phyloP scores from a whole-genome alignment of 768 basidiomycete species.

The Imleria badia region DNA sequence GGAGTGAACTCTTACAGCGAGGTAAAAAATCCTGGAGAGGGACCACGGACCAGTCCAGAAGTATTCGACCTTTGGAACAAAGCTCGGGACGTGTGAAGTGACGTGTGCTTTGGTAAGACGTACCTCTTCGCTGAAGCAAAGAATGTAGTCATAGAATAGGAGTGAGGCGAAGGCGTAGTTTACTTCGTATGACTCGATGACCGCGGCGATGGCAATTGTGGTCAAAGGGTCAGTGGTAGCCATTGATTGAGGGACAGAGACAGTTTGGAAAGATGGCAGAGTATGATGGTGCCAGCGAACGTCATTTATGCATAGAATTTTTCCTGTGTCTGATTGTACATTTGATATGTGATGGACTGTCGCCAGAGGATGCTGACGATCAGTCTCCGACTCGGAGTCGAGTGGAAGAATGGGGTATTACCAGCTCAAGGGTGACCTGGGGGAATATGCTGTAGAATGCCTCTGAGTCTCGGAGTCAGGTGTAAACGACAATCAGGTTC shows the following conservation, averaged over 20 bases:
- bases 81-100: background rate
- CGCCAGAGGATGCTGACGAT: background rate
- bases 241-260: background rate
- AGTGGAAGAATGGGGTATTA: too few species aligned
- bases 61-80: background rate
- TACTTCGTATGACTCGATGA: background rate
- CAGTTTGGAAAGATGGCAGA: too few species aligned
- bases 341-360: background rate
- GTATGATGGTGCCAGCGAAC: background rate
- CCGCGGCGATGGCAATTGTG: background rate
- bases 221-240: background rate
- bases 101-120: background rate
- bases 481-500: too few species aligned
- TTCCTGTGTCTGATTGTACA: too few species aligned
- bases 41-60: slow-evolving; percentile 5
- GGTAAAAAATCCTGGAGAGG: slow-evolving; percentile 7
- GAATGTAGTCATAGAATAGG: slow-evolving; percentile 4
- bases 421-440: too few species aligned
- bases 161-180: background rate
- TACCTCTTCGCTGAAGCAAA: slow-evolving; percentile 6
- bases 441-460: too few species aligned
- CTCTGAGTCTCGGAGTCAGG: too few species aligned
- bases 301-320: background rate
- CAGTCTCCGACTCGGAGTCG: too few species aligned
- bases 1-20: background rate